Conservation (phyloP, 2,329 filamentous ascomycete genomes). For the Tolypocladium ovalisporum region DNA sequence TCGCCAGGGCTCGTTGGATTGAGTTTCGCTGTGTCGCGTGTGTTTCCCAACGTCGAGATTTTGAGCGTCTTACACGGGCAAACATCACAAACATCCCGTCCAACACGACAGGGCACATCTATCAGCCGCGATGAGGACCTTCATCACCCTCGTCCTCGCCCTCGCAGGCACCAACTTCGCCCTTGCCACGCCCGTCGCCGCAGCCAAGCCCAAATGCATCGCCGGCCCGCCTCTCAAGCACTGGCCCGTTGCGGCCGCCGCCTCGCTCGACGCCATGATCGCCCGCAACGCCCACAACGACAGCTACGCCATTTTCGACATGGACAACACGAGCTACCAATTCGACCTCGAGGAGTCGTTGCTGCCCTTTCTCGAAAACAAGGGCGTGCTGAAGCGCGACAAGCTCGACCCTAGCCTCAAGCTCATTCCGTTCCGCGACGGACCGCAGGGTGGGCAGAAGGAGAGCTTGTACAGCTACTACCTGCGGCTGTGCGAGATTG, state of each 20-base stretch:
- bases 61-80: neutral
- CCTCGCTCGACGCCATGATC: conserved; percentile 25
- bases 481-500: conserved; percentile 28
- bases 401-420: conserved; percentile 27
- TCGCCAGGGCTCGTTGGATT: neutral
- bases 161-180: neutral
- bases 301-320: conserved; percentile 29
- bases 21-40: neutral
- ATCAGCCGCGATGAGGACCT: neutral
- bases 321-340: conserved; percentile 33
- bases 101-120: neutral
- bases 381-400: conserved; percentile 27
- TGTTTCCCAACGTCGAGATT: neutral
- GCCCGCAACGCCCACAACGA: conserved; percentile 23
- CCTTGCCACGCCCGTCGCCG: neutral
- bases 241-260: conserved; percentile 25
- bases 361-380: conserved; percentile 30
- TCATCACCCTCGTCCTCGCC: neutral
- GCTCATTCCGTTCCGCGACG: conserved; percentile 31
- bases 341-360: conserved; percentile 32
- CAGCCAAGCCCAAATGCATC: neutral
- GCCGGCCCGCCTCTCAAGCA: conserved; percentile 11
- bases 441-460: conserved; percentile 14
- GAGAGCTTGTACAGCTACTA: conserved; percentile 36
- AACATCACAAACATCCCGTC: neutral